These are phyloP conservation scores for Termitomyces bulborhizus DNA, from an alignment of 768 basidiomycete genomes.

Conservation along the genomic window DNA sequence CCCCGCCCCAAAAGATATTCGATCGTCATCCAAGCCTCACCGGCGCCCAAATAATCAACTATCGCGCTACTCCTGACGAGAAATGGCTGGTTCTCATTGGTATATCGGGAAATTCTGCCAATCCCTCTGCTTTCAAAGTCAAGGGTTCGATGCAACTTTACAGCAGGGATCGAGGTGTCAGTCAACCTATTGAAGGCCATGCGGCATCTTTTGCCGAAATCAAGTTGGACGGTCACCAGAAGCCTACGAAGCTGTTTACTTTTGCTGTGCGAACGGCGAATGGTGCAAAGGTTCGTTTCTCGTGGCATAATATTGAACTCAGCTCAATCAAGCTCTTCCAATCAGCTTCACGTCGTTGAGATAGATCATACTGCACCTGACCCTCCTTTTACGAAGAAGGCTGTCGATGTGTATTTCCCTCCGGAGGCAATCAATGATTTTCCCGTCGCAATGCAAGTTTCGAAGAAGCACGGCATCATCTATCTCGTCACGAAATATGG, in stretches of 20 bases:
- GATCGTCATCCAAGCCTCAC: constrained; percentile 94
- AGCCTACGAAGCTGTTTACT: constrained; percentile 85
- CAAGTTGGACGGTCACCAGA: constrained; percentile 83
- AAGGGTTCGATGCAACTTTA: constrained; percentile 98
- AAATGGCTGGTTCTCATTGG: constrained; percentile 98
- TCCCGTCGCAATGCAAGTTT: constrained; percentile 99
- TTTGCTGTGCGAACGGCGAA: constrained; percentile 96
- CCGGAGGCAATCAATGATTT: constrained; percentile 98
- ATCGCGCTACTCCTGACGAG: constrained; percentile 86
- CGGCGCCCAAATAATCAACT: constrained; percentile 98
- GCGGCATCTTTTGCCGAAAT: constrained; percentile 94
- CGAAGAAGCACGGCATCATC: constrained; percentile 92
- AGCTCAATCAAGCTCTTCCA: constrained; percentile 1
- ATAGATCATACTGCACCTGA: constrained; percentile 94
- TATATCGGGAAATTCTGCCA: constrained; percentile 86
- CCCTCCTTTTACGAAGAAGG: constrained; percentile 93
- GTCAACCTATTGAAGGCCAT: constrained; percentile 98
- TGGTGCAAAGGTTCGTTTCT: constrained; percentile 77
- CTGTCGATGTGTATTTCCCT: constrained; percentile 98
- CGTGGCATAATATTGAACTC: neutral
- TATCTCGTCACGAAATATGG: constrained; percentile 99
- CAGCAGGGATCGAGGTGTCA: constrained; percentile 86
- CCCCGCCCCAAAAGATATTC: constrained; percentile 87
- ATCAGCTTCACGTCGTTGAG: constrained; percentile 93
- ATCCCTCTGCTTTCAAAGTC: constrained; percentile 96